Evolutionary conservation across 345 rosid genomes (phyloP).

Genomic region (Arabidopsis arenosa): DNA sequence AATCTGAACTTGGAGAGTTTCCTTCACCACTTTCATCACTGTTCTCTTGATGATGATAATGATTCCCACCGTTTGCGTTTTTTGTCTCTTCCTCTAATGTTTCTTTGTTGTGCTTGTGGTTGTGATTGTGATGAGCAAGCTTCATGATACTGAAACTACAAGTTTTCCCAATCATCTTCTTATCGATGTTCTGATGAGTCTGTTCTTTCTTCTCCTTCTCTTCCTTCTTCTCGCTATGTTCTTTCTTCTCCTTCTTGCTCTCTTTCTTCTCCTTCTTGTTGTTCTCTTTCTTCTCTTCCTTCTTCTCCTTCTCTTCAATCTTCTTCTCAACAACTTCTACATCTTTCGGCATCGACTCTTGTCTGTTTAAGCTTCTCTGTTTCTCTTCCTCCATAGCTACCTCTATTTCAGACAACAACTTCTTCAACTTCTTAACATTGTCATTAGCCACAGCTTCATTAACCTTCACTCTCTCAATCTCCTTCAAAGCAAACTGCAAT

Average conservation of each 20-base stretch:
- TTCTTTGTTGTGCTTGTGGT: slow-evolving; percentile 48
- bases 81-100: slow-evolving; percentile 40
- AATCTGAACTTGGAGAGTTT: slow-evolving; percentile 36
- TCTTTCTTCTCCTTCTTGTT: slow-evolving; percentile 42
- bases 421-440: slow-evolving; percentile 65
- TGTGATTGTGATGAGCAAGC: slow-evolving; percentile 43
- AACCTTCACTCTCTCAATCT: slow-evolving; percentile 65
- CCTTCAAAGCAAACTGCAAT: slow-evolving; percentile 55
- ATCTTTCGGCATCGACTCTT: slow-evolving; percentile 44
- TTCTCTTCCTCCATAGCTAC: slow-evolving; percentile 44
- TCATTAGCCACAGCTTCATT: slow-evolving; percentile 66
- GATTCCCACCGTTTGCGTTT: slow-evolving; percentile 1
- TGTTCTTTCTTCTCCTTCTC: slow-evolving; percentile 42
- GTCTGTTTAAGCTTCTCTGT: slow-evolving; percentile 41
- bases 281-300: slow-evolving; percentile 20
- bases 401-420: slow-evolving; percentile 50
- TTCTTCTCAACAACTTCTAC: slow-evolving; percentile 34
- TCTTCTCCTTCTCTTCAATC: slow-evolving; percentile 23
- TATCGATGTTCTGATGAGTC: slow-evolving; percentile 29
- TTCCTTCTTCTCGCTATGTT: slow-evolving; percentile 34
- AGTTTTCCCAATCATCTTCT: slow-evolving; percentile 51
- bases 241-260: slow-evolving; percentile 30
- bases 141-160: slow-evolving; percentile 62
- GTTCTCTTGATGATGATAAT: slow-evolving; percentile 5
- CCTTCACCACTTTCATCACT: slow-evolving; percentile 36